Evolutionary conservation across 2,329 filamentous ascomycete species (phyloP).

Genomic region (Fusarium algeriense): DNA sequence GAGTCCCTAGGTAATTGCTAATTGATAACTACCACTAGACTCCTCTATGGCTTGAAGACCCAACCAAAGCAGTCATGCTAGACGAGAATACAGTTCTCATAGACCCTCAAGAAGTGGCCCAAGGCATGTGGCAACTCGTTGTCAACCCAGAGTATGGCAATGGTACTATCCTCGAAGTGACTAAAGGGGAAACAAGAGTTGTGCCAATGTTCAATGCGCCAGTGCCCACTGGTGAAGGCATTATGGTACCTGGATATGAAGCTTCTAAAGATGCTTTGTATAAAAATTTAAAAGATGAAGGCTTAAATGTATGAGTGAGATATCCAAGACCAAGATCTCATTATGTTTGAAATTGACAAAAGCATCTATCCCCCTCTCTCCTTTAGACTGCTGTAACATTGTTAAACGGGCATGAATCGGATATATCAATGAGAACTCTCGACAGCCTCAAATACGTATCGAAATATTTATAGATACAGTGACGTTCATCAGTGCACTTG

Average conservation of each 20-base stretch:
- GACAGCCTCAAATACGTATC: not conserved
- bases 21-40: slow-evolving; percentile 41
- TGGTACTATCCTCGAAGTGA: slow-evolving; percentile 52
- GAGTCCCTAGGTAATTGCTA: not conserved
- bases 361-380: not conserved
- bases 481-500: not conserved
- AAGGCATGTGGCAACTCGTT: slow-evolving; percentile 49
- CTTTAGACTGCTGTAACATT: not conserved
- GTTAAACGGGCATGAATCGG: not conserved
- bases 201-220: slow-evolving; percentile 48
- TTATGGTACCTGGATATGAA: slow-evolving; percentile 42
- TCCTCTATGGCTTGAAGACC: slow-evolving; percentile 51
- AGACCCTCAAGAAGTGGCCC: slow-evolving; percentile 49
- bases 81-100: slow-evolving; percentile 46
- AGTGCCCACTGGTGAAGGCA: slow-evolving; percentile 41
- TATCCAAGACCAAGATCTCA: no score
- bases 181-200: slow-evolving; percentile 43
- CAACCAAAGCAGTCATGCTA: slow-evolving; percentile 47
- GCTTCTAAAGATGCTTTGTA: slow-evolving; percentile 42
- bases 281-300: slow-evolving; percentile 37
- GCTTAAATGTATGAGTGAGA: slow-evolving; percentile 40
- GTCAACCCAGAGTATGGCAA: slow-evolving; percentile 45
- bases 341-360: no score
- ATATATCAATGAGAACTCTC: not conserved
- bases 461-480: slow-evolving; percentile 10